Base-by-base conservation (phyloP, 2,329 filamentous ascomycete species). In the Aspergillus flavus region DNA sequence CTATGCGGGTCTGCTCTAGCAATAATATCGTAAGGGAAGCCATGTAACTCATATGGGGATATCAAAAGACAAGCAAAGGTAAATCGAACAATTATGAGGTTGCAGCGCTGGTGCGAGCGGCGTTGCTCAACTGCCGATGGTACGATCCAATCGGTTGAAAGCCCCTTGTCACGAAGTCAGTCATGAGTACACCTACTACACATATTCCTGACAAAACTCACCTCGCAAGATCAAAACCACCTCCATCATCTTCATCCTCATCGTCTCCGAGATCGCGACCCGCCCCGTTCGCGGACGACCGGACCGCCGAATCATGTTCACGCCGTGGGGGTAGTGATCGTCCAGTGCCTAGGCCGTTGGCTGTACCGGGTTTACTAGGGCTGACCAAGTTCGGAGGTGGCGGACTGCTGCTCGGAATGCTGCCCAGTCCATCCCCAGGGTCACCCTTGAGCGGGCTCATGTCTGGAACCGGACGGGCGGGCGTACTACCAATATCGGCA, bases 101-200 rank as follows among this genome's bases (percentile, higher is more conserved):
- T 7, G 74, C 76, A 16, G 76, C 75, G 55, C 75, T 76, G 19
- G 76, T 72, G 28, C 76, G 72, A 19, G 76, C 75, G 50, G 77
- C 73, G 59, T 75, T 79, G 68, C 70, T 79, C 58, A 81, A 64
- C 64, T 81, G 78, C 56, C 75, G 77, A 73, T 81, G 79, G 62
- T 80, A 81, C 6, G 78, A 79, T 16, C 80, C 78, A 60, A 83
- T 83, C n/a, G 81, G 80, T 71, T 82, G 80, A 66, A 83, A 83
- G 19, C 81, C 81, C 64, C 80, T 82, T 58, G 26, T 66, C 39
- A 41, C 23, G 16, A 56, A 61, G 39, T 45, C 41, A 32, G 39
- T 23, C 23, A 52, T 30, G 11, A 10, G 45, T 23, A 28, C 23
- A 34, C 48, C 39, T 12, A 19, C 6, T 16, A 6, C 10, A n/a